Evolutionary conservation across 2,329 filamentous ascomycete species (phyloP), one percentile per base, ranked within the genome.

Genomic region (Venturia asperata): DNA sequence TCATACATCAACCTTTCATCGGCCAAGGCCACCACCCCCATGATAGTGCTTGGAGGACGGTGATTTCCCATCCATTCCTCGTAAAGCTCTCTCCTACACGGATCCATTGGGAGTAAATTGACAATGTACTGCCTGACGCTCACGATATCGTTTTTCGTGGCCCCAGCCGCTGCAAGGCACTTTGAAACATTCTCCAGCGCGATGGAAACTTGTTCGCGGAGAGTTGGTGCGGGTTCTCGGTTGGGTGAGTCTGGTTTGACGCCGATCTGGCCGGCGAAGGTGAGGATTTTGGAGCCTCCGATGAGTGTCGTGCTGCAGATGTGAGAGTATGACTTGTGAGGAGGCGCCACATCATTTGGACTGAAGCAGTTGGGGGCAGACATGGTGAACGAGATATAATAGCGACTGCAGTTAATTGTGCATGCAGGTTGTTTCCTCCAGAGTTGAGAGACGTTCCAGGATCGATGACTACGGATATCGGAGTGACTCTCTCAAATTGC

Each of bases 81-180:
- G 24, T 56, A 56, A 30, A 56, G 49, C 49, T 56, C 49, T 56
- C 49, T 56, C 30, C 49, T 30, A 10, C 49, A 56, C 15, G 49
- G 49, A 56, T 56, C 27, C 49, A 56, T 56, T 15, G 49, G 49
- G 17, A 56, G 49, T 6, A 56, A 24, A n/a, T 56, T 56, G 24
- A 70, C 68, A n/a, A 70, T 66, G 52, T 70, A 70, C 47, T 68
- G 68, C 47, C 68, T 66, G 24, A 67, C 65, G 58, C 66, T 67
- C n/a, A 70, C 66, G 24, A 70, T 69, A 56, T 69, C 63, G 7
- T 64, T 63, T 39, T 67, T 70, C 34, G 37, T 67, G 13, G 63
- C 66, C 2, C 66, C 66, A 15, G 65, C 67, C 5, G 68, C 66
- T 11, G 66, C 66, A 2, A 70, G 60, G 27, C 66, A 64, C 17